Base-by-base conservation (phyloP, 495 filamentous ascomycete genomes). In the Penicillium cataractarum region DNA sequence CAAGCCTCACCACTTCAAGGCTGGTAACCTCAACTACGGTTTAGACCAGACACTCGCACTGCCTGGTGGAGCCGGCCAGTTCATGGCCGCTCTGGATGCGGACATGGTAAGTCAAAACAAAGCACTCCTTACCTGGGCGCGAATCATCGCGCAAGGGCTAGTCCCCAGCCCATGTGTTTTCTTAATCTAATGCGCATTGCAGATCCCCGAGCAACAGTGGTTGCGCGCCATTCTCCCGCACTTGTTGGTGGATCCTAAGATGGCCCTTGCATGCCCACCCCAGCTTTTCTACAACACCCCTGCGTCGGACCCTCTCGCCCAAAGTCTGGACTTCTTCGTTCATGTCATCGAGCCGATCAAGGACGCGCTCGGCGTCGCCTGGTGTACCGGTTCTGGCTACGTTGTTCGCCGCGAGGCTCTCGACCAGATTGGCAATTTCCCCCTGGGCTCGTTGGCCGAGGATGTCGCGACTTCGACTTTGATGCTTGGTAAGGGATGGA, bases 221-320 rank as follows among this genome's bases (percentile, higher is more conserved):
- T 74, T 86, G 22, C 77, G 83, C 17, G 76, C 79, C 5, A 59
- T 81, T 12, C 57, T 84, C 42, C 75, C 82, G 40, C 82, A 85
- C 61, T 58, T 84, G 49, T 50, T 85, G 31, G 66, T 67, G 49
- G 82, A 84, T 62, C 67, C 74, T 15, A 73, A 75, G 58, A 72
- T 84, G 71, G 80, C 76, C 60, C 72, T 84, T 60, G 83, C 76
- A 62, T 82, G 81, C 63, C 82, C 83, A 44, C 79, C 81, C 40
- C 83, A 84, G 71, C 71, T 78, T 7, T 85, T 84, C 71, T 86
- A 85, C 72, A 85, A 86, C 55, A 71, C 78, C 27, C 84, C 84
- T 53, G 58, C 67, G 2, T 74, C 75, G 35, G 84, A 86, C 60
- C 80, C 82, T 24, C 75, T 85, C 6, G 71, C 66, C 1, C 83